Base-by-base conservation (phyloP, 83 land plant species). In the Picea abies region DNA sequence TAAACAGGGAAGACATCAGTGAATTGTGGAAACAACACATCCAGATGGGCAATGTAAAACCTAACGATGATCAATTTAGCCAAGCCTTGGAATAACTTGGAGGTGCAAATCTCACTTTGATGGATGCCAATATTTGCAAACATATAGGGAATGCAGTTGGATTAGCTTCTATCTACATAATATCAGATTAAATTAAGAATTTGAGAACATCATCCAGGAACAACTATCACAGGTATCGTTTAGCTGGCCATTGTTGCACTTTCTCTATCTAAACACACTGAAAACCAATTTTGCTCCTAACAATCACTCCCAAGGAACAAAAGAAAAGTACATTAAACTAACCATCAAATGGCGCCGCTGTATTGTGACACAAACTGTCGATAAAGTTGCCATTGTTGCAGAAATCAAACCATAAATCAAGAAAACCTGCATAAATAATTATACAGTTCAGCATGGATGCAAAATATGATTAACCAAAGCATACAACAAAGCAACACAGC, bases 271-370 rank as follows among this genome's bases (percentile, higher is more conserved):
- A 2, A 49, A 52, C 56, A 76, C 16, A 16, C 23, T 25, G 14
- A 56, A 56, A 56, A 56, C 12, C 58, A 56, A 11, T 56, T 26
- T 52, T 29, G 23, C 26, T 58, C 22, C 37, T 41, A 67, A 83
- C 60, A 41, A 29, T 44, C 26, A 41, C 14, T 35, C 49, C 61
- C 47, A 69, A 60, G 63, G 58, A 78, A 56, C 49, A 77, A 56
- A 63, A 80, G 35, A 67, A 81, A 81, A 41, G 16, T 25, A 62
- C 69, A 44, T 44, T 29, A 14, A 25, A 80, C 73, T 79, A 83
- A 96, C 99, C 99, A 97, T 97, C 79, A 96, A 87, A 91, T 96
- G 97, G 19, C 97, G 93, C 52, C 98, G 87, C 23, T 97, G 98
- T 76, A 97, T 90, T 22, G 93, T 81, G 3, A 96, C 99, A 88